Conservation (phyloP, 2,329 filamentous ascomycete genomes). For the Pseudocercospora crystallina region DNA sequence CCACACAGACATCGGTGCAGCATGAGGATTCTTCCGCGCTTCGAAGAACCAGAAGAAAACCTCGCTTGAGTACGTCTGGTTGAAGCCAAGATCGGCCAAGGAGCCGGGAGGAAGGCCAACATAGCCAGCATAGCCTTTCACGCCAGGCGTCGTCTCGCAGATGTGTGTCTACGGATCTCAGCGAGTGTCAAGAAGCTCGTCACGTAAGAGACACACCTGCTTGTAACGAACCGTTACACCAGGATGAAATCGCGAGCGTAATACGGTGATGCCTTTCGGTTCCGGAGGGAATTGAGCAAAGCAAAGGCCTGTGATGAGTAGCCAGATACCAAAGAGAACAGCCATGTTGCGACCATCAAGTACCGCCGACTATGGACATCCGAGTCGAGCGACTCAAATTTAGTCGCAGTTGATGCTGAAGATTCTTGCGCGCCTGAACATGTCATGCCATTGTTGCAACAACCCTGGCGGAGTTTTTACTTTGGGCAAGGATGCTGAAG, state of each 20-base stretch:
- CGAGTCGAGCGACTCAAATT: no score
- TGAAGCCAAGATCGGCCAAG: neutral
- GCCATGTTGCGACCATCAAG: no score
- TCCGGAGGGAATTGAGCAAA: slow-evolving; percentile 42
- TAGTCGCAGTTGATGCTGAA: no score
- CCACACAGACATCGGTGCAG: slow-evolving; percentile 58
- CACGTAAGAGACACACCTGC: slow-evolving; percentile 37
- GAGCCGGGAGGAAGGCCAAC: slow-evolving; percentile 46
- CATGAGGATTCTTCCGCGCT: slow-evolving; percentile 52
- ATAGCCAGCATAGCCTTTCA: slow-evolving; percentile 60
- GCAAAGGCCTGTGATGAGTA: no score
- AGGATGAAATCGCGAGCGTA: slow-evolving; percentile 42
- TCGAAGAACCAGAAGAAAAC: slow-evolving; percentile 51
- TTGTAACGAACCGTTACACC: slow-evolving; percentile 31
- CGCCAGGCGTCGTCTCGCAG: slow-evolving; percentile 58
- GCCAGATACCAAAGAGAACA: no score
- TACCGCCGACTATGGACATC: no score
- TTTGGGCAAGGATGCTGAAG: no score
- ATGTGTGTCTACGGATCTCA: slow-evolving; percentile 33
- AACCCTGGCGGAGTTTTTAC: no score
- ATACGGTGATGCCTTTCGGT: slow-evolving; percentile 42
- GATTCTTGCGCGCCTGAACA: no score
- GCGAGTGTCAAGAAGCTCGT: no score
- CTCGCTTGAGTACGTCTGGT: slow-evolving; percentile 5
- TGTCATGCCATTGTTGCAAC: no score